Evolutionary conservation across 768 basidiomycete genomes (phyloP).

Genomic region (Gymnopilus junonius): DNA sequence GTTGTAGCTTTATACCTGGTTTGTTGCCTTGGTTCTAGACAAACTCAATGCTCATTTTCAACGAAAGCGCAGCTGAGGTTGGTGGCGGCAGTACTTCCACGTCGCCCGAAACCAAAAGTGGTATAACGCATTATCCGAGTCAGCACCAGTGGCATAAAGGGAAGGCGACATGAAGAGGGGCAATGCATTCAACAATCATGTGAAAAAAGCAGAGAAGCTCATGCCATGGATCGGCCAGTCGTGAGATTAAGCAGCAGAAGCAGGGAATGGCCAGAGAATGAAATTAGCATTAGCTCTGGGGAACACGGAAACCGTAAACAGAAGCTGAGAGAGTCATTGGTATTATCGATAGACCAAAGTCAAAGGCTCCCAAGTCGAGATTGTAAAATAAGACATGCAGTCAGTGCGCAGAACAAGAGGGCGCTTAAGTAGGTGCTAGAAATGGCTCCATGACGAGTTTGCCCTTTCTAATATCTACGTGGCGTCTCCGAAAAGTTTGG

Average conservation of each 20-base stretch:
- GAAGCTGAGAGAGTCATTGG: background rate
- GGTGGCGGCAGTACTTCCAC: slow-evolving; percentile 3
- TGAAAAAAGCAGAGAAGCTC: background rate
- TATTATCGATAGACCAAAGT: background rate
- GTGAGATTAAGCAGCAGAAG: background rate
- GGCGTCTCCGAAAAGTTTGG: background rate
- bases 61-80: background rate
- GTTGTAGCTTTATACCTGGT: background rate
- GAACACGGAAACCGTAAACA: background rate
- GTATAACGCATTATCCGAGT: background rate
- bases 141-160: too few relatives aligned
- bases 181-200: background rate
- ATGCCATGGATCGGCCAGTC: background rate
- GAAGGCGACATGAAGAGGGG: too few relatives aligned
- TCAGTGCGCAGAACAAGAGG: background rate
- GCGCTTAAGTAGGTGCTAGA: background rate
- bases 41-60: background rate
- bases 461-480: background rate
- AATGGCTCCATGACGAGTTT: background rate
- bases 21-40: background rate
- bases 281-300: background rate
- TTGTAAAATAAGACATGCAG: background rate
- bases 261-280: background rate
- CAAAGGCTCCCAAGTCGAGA: background rate
- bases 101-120: background rate